Base-by-base conservation (phyloP, 164 flowering plant species). In the Piper longum region DNA sequence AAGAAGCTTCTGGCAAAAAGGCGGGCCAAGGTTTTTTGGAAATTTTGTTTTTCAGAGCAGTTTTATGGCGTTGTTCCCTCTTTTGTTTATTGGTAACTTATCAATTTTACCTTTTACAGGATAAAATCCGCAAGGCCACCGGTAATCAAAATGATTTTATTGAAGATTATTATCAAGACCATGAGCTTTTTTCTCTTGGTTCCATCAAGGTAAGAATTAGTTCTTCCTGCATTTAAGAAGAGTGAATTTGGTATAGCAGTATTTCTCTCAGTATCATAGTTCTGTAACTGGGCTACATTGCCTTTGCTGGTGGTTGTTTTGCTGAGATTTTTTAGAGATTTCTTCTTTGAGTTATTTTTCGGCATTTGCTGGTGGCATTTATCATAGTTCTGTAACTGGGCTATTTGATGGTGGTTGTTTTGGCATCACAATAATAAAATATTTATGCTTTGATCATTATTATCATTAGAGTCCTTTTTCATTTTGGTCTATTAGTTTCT, bases 81-180 rank as follows among this genome's bases (percentile, higher is more conserved):
- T 44, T 44, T 5, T 48, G 52, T 9, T 48, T 9, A 14, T 48
- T 5, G 52, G 14, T 9, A 9, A 48, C 9, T 5, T 8, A 1
- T 9, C 14, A 48, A 48, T 9, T 48, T 8, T 5, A 12, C 8
- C 3, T 59, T 71, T 64, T 72, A 26, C 82, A 93, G 99, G 99
- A 90, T 44, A 93, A 93, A 76, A 69, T 77, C 40, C 83, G 99
- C 64, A 93, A 85, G 69, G 82, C 84, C 65, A 77, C 84, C 9
- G 98, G 96, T 62, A 80, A 76, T 78, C 95, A 90, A 63, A 69
- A 79, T 26, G 99, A 90, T 82, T 95, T 79, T n/a, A 48, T 79
- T 64, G 79, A 73, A 69, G 97, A 93, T 83, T 89, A 81, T 57
- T 86, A 87, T 71, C 63, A 64, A 64, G 99, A 93, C 64, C 69